Base-by-base conservation (phyloP, 331 rosid species). In the Telfairia occidentalis region DNA sequence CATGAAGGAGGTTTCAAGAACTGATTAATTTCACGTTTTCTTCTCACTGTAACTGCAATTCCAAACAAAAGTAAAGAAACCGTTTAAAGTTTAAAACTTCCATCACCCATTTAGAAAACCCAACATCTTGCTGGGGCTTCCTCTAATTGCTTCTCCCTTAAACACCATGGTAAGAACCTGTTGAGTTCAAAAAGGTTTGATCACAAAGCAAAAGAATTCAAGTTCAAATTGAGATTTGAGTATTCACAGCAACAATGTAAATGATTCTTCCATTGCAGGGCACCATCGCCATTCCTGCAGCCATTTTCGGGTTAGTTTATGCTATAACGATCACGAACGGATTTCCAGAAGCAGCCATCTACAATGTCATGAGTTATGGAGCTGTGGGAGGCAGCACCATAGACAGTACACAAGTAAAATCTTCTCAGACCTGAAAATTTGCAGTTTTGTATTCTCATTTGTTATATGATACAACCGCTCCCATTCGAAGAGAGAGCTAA, bases 321-420 rank as follows among this genome's bases (percentile, higher is more conserved):
- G 15, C 70, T 18, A 9, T 61, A 18, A 3, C n/a, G 15, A 7
- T 34, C 15, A 18, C 13, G 0, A 34, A 32, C 16, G 45, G 45
- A 1, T 61, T 32, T 16, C 7, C 70, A 34, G 21, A 61, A 45
- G 55, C 29, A 12, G 23, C 21, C 42, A 23, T 37, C 18, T 42
- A 18, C 24, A 78, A 74, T 48, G 45, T 67, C 77, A 80, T 71
- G 58, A 74, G 74, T 26, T 81, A 80, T 79, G 86, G 86, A 43
- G 85, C 89, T 15, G n/a, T 73, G 52, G 49, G 57, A 50, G 78
- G 79, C 21, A 78, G 79, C 77, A 73, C 24, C n/a, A 76, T 52
- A 63, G 78, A 85, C 70, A 42, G 75, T 74, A 77, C 82, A 3
- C 6, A 35, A 52, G 86, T 81, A 73, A 32, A 63, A 9, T 73